Evolutionary conservation across 306 rosid species (phyloP).

Genomic region (Cotoneaster glaucophyllus): DNA sequence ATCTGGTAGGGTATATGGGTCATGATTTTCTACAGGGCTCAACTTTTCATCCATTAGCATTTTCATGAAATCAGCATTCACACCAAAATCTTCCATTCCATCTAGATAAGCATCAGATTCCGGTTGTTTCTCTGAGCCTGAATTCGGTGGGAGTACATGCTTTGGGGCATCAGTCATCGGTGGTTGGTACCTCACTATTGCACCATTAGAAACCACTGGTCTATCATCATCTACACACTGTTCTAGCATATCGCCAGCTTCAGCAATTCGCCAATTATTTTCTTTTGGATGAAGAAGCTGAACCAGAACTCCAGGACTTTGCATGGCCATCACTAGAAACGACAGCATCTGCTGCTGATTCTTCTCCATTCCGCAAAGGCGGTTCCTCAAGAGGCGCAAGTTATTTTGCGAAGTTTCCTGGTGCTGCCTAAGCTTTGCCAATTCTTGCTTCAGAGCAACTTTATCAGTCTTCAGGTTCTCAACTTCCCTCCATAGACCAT

Average conservation of each 20-base stretch:
- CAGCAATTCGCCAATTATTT: conserved; percentile 64
- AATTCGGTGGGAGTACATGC: conserved; percentile 26
- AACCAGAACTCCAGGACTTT: conserved; percentile 71
- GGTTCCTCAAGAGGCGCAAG: conserved; percentile 55
- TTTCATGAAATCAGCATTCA: conserved; percentile 71
- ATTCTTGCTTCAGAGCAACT: conserved; percentile 63
- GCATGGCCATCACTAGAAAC: conserved; percentile 91
- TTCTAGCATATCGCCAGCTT: conserved; percentile 44
- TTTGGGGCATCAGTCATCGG: conserved; percentile 36
- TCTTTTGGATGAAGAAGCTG: conserved; percentile 82
- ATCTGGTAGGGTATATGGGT: conserved; percentile 60
- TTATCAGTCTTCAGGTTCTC: conserved; percentile 76
- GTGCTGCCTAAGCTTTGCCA: conserved; percentile 74
- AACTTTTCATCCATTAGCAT: conserved; percentile 24
- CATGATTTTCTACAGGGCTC: conserved; percentile 45
- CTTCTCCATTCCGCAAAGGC: conserved; percentile 82
- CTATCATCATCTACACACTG: conserved; percentile 27
- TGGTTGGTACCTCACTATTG: conserved; percentile 60
- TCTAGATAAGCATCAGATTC: conserved; percentile 40
- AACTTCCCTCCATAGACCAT: conserved; percentile 63
- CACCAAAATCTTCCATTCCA: conserved; percentile 48
- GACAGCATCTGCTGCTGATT: conserved; percentile 95
- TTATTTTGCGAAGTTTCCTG: conserved; percentile 65
- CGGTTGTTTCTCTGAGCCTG: conserved; percentile 24
- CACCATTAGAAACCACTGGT: conserved; percentile 44